A percentile compares a stretch with the other conserved stretches of the same genome.
These are phyloP conservation scores for Nannochloris sp. DNA, from an alignment of 139 green algal genomes.

Conservation along the genomic window DNA sequence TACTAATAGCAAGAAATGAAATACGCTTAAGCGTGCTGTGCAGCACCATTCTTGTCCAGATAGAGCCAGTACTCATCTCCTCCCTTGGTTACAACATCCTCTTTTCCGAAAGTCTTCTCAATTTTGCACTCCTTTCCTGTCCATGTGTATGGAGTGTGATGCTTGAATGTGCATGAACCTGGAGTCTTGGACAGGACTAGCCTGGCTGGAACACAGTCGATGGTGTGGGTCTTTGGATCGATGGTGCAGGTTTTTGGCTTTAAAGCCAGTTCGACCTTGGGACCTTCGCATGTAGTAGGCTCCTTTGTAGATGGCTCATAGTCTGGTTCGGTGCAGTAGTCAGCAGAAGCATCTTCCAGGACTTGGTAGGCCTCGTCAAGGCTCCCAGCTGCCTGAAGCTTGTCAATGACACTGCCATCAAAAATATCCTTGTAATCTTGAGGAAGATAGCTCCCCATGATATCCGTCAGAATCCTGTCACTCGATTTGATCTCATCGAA, in stretches of 20 bases:
- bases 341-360: not conserved
- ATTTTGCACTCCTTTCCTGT: slow-evolving; percentile 32
- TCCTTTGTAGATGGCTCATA: slow-evolving; percentile 4
- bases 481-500: not conserved
- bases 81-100: slow-evolving; percentile 1
- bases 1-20: not conserved
- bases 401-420: not conserved
- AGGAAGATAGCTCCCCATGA: not conserved
- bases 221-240: slow-evolving; percentile 8
- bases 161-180: slow-evolving; percentile 26
- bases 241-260: slow-evolving; percentile 23
- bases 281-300: slow-evolving; percentile 20
- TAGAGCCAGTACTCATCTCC: slow-evolving; percentile 11
- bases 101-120: slow-evolving; percentile 4
- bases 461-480: not conserved
- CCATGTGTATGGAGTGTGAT: slow-evolving; percentile 8
- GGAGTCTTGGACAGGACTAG: slow-evolving; percentile 26
- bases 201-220: slow-evolving; percentile 26
- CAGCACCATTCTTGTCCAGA: not conserved
- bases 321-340: slow-evolving; percentile 4
- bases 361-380: not conserved
- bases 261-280: slow-evolving; percentile 12
- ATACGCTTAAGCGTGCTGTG: not conserved
- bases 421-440: not conserved
- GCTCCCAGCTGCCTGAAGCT: not conserved